phyloP scores from a whole-genome alignment of 2,329 filamentous ascomycete genomes.

The Aureobasidium melanogenum region DNA sequence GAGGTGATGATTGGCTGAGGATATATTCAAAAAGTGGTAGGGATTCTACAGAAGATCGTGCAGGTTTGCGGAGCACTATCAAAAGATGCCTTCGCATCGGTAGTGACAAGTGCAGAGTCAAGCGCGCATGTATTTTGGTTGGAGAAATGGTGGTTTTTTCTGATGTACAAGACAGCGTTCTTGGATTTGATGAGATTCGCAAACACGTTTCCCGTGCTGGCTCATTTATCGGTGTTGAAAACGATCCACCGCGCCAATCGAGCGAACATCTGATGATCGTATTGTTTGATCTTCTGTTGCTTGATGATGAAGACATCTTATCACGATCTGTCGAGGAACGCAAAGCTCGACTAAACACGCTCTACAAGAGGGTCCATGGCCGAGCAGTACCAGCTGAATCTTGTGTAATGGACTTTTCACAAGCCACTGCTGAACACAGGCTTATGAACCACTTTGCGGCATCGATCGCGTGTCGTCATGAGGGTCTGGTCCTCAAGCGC shows the following conservation, averaged over 20 bases:
- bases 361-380: slow-evolving; percentile 50
- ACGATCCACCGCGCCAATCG: slow-evolving; percentile 54
- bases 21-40: slow-evolving; percentile 93
- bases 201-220: slow-evolving; percentile 72
- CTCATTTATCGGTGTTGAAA: slow-evolving; percentile 54
- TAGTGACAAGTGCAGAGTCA: slow-evolving; percentile 48
- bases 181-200: slow-evolving; percentile 73
- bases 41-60: slow-evolving; percentile 68
- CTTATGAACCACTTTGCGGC: slow-evolving; percentile 58
- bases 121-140: slow-evolving; percentile 64
- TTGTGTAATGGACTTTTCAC: slow-evolving; percentile 57
- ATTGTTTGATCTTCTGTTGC: slow-evolving; percentile 51
- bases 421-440: slow-evolving; percentile 40
- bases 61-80: slow-evolving; percentile 54
- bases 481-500: slow-evolving; percentile 75
- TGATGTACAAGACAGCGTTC: slow-evolving; percentile 53
- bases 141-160: slow-evolving; percentile 76
- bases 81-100: slow-evolving; percentile 56
- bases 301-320: slow-evolving; percentile 47
- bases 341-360: slow-evolving; percentile 48
- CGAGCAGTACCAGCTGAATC: slow-evolving; percentile 59
- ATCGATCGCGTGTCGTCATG: slow-evolving; percentile 56
- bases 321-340: slow-evolving; percentile 50
- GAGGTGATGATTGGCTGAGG: slow-evolving; percentile 49
- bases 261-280: slow-evolving; percentile 53